Percentiles rank a stretch among this genome's conserved stretches.
Conservation (phyloP, 2,329 filamentous ascomycete genomes). For the Rhynchosporium graminicola region DNA sequence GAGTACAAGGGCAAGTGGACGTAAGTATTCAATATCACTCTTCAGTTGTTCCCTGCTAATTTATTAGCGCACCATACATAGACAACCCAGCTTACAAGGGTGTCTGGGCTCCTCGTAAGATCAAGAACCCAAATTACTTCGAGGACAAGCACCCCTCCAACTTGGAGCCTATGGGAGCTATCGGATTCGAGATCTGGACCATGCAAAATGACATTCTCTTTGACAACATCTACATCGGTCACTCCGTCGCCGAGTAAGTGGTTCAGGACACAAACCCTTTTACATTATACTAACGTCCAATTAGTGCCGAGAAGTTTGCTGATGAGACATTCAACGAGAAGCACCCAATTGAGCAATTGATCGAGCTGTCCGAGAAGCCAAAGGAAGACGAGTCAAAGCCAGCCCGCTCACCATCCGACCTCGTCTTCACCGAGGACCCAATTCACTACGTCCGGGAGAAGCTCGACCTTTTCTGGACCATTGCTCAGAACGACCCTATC, state of each 20-base stretch:
- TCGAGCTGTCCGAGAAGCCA: slow-evolving; percentile 78
- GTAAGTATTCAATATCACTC: background rate
- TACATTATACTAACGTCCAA: background rate
- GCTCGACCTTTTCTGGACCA: slow-evolving; percentile 83
- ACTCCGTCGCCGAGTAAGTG: slow-evolving; percentile 76
- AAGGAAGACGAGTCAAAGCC: slow-evolving; percentile 62
- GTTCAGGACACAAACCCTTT: too few relatives aligned
- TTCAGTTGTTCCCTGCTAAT: background rate
- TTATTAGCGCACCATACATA: slow-evolving; percentile 72
- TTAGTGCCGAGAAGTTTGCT: slow-evolving; percentile 74
- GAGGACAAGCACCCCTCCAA: slow-evolving; percentile 97
- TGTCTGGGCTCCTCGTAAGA: slow-evolving; percentile 90
- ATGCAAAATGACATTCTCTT: slow-evolving; percentile 99
- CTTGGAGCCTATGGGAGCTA: slow-evolving; percentile 97
- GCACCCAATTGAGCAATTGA: slow-evolving; percentile 76
- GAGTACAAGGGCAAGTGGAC: slow-evolving; percentile 99
- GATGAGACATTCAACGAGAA: slow-evolving; percentile 90
- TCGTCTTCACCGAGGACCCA: slow-evolving; percentile 90
- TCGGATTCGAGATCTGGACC: slow-evolving; percentile 99
- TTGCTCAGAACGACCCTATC: slow-evolving; percentile 77
- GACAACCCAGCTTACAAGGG: slow-evolving; percentile 99
- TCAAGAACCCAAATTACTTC: slow-evolving; percentile 92
- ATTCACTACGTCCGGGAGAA: slow-evolving; percentile 88
- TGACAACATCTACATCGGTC: slow-evolving; percentile 99
- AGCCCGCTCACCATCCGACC: slow-evolving; percentile 70